A percentile compares a stretch with the other conserved stretches of the same genome.
These are phyloP conservation scores for Acanthamoeba lenticulata DNA, from an alignment of 208 protist species.

Conservation along the genomic window DNA sequence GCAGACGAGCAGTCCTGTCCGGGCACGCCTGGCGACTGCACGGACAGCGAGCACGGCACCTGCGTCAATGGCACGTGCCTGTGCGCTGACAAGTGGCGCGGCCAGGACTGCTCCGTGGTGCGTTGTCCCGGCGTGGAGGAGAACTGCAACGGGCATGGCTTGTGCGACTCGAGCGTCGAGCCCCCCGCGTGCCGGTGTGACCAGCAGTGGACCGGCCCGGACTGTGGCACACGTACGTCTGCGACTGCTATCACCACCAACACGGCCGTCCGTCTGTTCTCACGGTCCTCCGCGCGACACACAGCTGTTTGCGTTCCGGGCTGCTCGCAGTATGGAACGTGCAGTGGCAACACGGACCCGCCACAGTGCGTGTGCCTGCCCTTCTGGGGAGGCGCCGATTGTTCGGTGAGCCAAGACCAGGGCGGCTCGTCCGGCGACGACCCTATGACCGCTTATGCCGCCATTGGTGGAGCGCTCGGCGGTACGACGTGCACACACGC, in stretches of 20 bases:
- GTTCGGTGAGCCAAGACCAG: background rate
- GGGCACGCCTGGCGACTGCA: background rate
- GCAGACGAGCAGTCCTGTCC: background rate
- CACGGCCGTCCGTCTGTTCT: too few relatives aligned
- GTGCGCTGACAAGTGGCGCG: background rate
- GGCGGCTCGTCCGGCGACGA: background rate
- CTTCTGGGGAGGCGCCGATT: background rate
- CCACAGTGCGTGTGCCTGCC: background rate
- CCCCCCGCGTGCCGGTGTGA: background rate
- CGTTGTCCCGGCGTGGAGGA: background rate
- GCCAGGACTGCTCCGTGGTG: background rate
- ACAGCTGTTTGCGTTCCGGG: too few relatives aligned
- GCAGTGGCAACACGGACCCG: background rate
- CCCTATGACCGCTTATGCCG: background rate
- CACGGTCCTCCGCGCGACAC: too few relatives aligned
- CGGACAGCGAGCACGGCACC: background rate
- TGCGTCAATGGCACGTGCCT: background rate
- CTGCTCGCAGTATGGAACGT: background rate
- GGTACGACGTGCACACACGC: background rate
- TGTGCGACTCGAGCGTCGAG: background rate
- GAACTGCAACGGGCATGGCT: conserved; percentile 12
- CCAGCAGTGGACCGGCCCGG: background rate
- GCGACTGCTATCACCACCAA: too few relatives aligned
- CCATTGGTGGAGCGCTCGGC: background rate
- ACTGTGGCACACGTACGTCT: background rate